Percentiles rank a stretch among this genome's conserved stretches.
Conservation (phyloP, 2,329 filamentous ascomycete species). For the Neopestalotiopsis rosae region DNA sequence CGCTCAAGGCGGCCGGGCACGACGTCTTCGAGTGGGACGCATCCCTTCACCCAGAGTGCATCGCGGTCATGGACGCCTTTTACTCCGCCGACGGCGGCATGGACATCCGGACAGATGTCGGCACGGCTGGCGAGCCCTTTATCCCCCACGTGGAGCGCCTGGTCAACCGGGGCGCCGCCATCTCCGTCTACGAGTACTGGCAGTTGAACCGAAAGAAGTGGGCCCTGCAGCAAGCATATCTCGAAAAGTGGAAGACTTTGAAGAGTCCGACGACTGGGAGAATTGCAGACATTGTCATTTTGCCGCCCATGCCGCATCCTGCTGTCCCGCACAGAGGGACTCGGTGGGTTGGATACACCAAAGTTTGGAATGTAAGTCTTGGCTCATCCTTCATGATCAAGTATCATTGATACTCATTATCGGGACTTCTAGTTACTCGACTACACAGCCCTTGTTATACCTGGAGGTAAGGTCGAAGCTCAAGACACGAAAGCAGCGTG, state of each 20-base stretch:
- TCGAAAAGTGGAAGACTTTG: slow-evolving; percentile 61
- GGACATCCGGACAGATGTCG: slow-evolving; percentile 62
- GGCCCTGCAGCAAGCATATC: slow-evolving; percentile 57
- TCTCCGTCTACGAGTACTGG: slow-evolving; percentile 71
- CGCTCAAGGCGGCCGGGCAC: slow-evolving; percentile 54
- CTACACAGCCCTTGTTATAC: slow-evolving; percentile 63
- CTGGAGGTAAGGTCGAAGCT: slow-evolving; percentile 52
- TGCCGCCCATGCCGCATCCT: slow-evolving; percentile 65
- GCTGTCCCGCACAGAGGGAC: slow-evolving; percentile 50
- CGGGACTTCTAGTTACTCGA: slow-evolving; percentile 38
- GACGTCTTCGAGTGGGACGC: slow-evolving; percentile 59
- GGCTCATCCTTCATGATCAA: too few species aligned
- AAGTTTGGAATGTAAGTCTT: slow-evolving; percentile 59
- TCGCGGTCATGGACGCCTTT: slow-evolving; percentile 64
- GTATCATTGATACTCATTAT: slow-evolving; percentile 32
- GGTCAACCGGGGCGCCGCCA: slow-evolving; percentile 51
- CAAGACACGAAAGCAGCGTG: slow-evolving; percentile 42
- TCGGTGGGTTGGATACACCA: slow-evolving; percentile 63
- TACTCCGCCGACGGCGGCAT: slow-evolving; percentile 69
- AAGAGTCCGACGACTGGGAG: slow-evolving; percentile 48
- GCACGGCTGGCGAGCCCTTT: slow-evolving; percentile 54
- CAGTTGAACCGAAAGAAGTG: slow-evolving; percentile 66
- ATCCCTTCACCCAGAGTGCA: slow-evolving; percentile 57
- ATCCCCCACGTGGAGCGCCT: slow-evolving; percentile 56
- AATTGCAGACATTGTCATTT: slow-evolving; percentile 59